phyloP scores from a whole-genome alignment of 202 grass and related monocot genomes.

The Carex arenaria region DNA sequence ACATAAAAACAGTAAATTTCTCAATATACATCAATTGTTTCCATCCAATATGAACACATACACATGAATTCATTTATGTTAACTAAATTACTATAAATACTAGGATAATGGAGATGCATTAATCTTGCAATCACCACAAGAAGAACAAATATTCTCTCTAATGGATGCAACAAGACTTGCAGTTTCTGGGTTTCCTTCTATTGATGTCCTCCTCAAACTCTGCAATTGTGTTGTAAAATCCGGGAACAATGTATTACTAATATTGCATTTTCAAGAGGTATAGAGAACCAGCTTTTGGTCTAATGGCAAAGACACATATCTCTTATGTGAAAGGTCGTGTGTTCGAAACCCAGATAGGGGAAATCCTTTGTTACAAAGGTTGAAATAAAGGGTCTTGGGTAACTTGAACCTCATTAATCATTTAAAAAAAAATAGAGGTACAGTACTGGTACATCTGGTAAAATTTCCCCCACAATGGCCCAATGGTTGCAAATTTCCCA shows the following conservation, averaged over 20 bases:
- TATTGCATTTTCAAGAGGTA: not conserved
- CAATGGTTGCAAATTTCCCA: not conserved
- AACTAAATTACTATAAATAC: conserved; percentile 24
- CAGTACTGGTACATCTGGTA: not conserved
- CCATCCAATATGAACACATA: conserved; percentile 7
- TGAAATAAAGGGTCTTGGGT: no score
- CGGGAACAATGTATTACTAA: not conserved
- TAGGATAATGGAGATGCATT: conserved; percentile 21
- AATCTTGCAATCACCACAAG: conserved; percentile 10
- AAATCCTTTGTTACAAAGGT: no score
- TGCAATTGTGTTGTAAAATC: conserved; percentile 24
- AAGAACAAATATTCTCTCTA: conserved; percentile 36
- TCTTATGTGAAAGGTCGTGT: no score
- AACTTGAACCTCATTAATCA: no score
- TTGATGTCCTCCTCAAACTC: conserved; percentile 47
- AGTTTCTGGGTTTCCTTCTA: conserved; percentile 46
- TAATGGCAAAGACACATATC: no score
- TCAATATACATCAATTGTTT: conserved; percentile 20
- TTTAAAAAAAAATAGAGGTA: not conserved
- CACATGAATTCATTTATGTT: not conserved
- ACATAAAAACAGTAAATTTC: not conserved
- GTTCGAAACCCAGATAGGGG: no score
- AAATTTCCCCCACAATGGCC: not conserved
- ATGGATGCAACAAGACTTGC: conserved; percentile 51
- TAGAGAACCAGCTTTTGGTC: no score